Evolutionary conservation across 139 green algal genomes (phyloP), one percentile per base, ranked within the genome.

Genomic region (Pleodorina starrii): DNA sequence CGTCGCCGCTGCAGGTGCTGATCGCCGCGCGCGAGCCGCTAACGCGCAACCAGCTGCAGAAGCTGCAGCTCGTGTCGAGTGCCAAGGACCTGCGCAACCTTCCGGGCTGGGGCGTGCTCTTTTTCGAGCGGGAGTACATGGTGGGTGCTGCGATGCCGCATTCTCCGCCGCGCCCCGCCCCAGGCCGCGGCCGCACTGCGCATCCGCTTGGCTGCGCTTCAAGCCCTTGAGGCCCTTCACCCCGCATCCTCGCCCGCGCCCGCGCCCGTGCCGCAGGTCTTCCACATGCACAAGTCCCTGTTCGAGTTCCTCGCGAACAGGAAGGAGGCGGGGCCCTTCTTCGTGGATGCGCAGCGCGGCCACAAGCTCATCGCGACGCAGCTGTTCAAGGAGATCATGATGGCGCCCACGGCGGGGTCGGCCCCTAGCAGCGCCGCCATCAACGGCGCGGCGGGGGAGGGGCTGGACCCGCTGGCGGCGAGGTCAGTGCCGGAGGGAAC

Each of bases 321-420:
- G 46, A 36, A 51, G 35, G 78, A 72, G 32, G 78, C 78, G 0
- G 78, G 78, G 2, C 78, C 78, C 51, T 85, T 85, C 50, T 74
- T n/a, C 40, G 38, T 85, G 6, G 78, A 85, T 25, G 51, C 78
- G 0, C 51, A 73, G 54, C 78, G 78, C 35, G 78, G 78, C 25
- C 78, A 85, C 78, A 85, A 85, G 78, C 78, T 85, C 21, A 85
- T 85, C 19, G 78, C 78, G 7, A 40, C 57, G 57, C 78, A 85
- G 78, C 78, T 85, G 38, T 85, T 85, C 78, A 85, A 85, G 78
- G 78, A 85, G 35, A 85, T 85, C 35, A 85, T 85, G 51, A 73
- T 72, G 51, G 78, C 78, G 21, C 78, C 54, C 21, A 11, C 54
- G 7, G 78, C 51, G 21, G 3, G 3, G 11, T 23, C 27, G 46